A percentile compares a stretch with the other conserved stretches of the same genome.
These are phyloP conservation scores for Lizanozyma gosingica DNA, from an alignment of 1,139 yeast species.

Conservation along the genomic window DNA sequence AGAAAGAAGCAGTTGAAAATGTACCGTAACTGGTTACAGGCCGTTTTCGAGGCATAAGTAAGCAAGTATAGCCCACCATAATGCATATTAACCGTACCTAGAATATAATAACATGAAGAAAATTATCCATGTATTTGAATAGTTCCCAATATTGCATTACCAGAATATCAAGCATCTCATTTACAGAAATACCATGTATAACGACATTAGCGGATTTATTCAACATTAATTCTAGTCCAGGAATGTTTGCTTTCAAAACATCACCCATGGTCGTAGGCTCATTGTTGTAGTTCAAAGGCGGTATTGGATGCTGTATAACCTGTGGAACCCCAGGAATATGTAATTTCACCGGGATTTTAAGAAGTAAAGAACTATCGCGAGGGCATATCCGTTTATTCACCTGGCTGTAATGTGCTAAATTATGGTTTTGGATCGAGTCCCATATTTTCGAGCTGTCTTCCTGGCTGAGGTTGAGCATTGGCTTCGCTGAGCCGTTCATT, in stretches of 20 bases:
- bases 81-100: conserved; percentile 16
- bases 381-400: conserved; percentile 10
- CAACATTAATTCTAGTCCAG: conserved; percentile 34
- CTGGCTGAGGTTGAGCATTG: conserved; percentile 65
- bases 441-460: conserved; percentile 50
- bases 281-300: conserved; percentile 13
- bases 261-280: conserved; percentile 27
- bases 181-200: conserved; percentile 58
- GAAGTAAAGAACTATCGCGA: conserved; percentile 8
- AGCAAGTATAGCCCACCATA: background rate
- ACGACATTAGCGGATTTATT: conserved; percentile 33
- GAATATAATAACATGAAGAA: conserved; percentile 51
- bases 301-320: conserved; percentile 41
- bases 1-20: conserved; percentile 86
- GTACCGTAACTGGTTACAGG: conserved; percentile 97
- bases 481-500: conserved; percentile 63
- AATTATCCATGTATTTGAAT: conserved; percentile 65
- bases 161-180: conserved; percentile 27
- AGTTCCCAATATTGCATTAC: conserved; percentile 44
- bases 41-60: conserved; percentile 48
- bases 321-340: conserved; percentile 40
- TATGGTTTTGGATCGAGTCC: conserved; percentile 36
- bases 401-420: conserved; percentile 15
- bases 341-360: conserved; percentile 51
- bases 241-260: conserved; percentile 31